Percentiles rank a stretch among this genome's conserved stretches.
phyloP scores from a whole-genome alignment of 331 rosid species.

The Quercus tomentella region DNA sequence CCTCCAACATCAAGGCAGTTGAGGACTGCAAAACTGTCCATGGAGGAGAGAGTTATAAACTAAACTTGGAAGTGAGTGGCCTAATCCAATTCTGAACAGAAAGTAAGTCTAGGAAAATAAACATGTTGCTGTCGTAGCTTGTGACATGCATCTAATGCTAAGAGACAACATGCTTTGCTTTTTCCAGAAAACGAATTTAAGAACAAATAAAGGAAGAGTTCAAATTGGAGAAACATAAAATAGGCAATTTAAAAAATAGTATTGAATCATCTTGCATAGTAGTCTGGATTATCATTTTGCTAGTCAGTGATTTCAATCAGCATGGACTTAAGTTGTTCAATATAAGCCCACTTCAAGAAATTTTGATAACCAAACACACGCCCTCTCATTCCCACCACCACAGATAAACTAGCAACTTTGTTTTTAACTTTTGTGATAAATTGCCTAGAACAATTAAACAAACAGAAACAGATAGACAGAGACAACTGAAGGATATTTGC shows the following conservation, averaged over 20 bases:
- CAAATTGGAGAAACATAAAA: not conserved
- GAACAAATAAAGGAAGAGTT: not conserved
- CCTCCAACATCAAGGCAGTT: slow-evolving; percentile 90
- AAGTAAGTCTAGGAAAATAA: not conserved
- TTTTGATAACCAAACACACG: too few relatives aligned
- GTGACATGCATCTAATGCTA: not conserved
- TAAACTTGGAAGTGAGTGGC: slow-evolving; percentile 1
- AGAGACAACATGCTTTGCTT: not conserved
- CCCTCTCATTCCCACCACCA: too few relatives aligned
- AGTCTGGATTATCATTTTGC: not conserved
- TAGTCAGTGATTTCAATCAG: slow-evolving; percentile 14
- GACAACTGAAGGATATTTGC: too few relatives aligned
- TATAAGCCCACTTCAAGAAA: too few relatives aligned
- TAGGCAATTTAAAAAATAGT: not conserved
- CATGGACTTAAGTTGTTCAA: not conserved
- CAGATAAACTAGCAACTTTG: too few relatives aligned
- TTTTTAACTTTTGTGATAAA: too few relatives aligned
- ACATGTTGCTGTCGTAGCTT: not conserved
- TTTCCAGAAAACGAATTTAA: not conserved
- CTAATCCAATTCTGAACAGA: not conserved
- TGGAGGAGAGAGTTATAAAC: slow-evolving; percentile 7
- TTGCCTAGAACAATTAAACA: too few relatives aligned
- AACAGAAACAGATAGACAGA: too few relatives aligned
- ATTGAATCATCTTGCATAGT: too few relatives aligned
- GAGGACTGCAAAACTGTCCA: slow-evolving; percentile 66